Evolutionary conservation across 495 filamentous ascomycete genomes (phyloP), one percentile per base, ranked within the genome.

Genomic region (Lentithecium fluviatile): DNA sequence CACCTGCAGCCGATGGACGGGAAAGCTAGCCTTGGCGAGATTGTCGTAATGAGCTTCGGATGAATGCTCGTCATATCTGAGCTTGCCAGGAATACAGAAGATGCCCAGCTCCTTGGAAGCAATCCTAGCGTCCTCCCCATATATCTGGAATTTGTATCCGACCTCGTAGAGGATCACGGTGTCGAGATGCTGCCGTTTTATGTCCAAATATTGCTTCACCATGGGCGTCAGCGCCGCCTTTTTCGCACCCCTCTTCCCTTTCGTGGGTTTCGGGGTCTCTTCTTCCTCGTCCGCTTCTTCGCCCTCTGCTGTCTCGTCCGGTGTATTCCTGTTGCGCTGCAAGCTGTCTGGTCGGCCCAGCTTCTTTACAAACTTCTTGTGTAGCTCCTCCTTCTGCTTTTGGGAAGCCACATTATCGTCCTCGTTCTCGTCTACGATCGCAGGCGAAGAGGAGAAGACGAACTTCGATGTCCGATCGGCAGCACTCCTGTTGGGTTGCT

Each of bases 81-180:
- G 85, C 69, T 96, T 99, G 8, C 94, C 94, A 0, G 94, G 94
- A 65, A 97, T 97, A 69, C 94, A 99, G 36, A 97, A 89, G 67
- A 99, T 97, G 57, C 88, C 88, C 58, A 99, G 76, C 70, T 93
- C 91, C 70, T 94, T 96, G 6, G 91, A 88, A 15, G 94, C 95
- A 55, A 85, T 82, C 56, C 91, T 82, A 6, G 94, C 94, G 78
- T 99, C 94, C 68, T 97, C 93, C n/a, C 95, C 94, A 68, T 95
- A 96, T 77, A 99, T 96, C 42, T 86, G 83, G 77, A 94, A 99
- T 72, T 99, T 99, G 72, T 99, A 99, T 25, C 94, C 94, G 5
- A 99, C 94, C 68, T 99, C 91, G 19, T 96, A 84, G 38, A 99
- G 74, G 8, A 97, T 57, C 29, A 32, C 29, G 29, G 29, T 32